A percentile compares a stretch with the other conserved stretches of the same genome.
phyloP scores from a whole-genome alignment of 805 yeast genomes.

The Zygoascus biomembranicola region DNA sequence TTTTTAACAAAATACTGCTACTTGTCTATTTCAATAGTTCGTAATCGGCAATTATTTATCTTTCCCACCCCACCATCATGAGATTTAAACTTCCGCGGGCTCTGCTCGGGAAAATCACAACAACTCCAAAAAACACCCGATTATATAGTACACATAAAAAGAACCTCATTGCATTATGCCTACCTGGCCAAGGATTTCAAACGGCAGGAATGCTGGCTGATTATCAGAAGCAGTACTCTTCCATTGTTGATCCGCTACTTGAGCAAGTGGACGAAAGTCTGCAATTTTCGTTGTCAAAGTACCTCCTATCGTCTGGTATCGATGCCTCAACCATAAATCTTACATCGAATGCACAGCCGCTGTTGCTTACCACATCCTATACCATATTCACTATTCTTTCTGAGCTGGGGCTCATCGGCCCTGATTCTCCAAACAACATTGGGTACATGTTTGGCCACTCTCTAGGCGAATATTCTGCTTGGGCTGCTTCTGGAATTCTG shows the following conservation, averaged over 20 bases:
- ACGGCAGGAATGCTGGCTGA: slow-evolving; percentile 24
- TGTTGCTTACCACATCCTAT: slow-evolving; percentile 38
- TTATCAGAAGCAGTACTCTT: slow-evolving; percentile 17
- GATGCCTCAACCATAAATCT: slow-evolving; percentile 16
- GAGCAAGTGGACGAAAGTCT: slow-evolving; percentile 24
- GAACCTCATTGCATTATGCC: slow-evolving; percentile 6
- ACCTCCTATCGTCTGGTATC: slow-evolving; percentile 8
- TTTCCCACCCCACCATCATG: background rate
- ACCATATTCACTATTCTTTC: slow-evolving; percentile 26
- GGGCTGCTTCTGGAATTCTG: slow-evolving; percentile 31
- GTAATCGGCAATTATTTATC: background rate
- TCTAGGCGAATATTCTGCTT: slow-evolving; percentile 43
- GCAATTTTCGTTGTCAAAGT: slow-evolving; percentile 12
- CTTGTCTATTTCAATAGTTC: too few species aligned
- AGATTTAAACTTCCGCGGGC: background rate
- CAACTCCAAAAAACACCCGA: too few species aligned
- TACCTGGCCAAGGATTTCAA: slow-evolving; percentile 32
- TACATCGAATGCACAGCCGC: slow-evolving; percentile 48
- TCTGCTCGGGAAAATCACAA: too few species aligned
- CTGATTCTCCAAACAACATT: slow-evolving; percentile 11
- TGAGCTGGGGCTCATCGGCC: slow-evolving; percentile 11
- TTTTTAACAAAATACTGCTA: too few species aligned
- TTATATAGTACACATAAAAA: too few species aligned
- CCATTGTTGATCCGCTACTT: slow-evolving; percentile 20
- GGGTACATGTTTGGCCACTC: slow-evolving; percentile 39